Evolutionary conservation across 2,329 filamentous ascomycete genomes (phyloP), one percentile per base, ranked within the genome.

Genomic region (Trichoderma brevicompactum): DNA sequence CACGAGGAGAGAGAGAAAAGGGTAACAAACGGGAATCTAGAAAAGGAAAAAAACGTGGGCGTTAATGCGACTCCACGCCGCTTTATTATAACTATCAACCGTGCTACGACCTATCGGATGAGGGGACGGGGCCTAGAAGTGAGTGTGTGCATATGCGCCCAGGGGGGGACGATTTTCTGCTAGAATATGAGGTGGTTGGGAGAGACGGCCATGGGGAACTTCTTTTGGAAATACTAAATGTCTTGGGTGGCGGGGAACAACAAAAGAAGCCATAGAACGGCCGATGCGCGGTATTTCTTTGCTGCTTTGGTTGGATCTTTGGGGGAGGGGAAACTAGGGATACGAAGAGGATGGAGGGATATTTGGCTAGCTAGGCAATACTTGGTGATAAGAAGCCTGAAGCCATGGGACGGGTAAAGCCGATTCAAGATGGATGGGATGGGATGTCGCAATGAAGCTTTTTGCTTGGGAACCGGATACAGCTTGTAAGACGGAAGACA

Each of bases 121-220:
- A 17, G 17, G 52, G 5, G 19, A 32, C 12, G 52, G 36, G 32
- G 10, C 52, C 52, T 41, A 54, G 52, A 40, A 28, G 23, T 28
- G 23, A 28, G 23, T 58, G 41, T 17, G 54, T 46, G 43, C 40
- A n/a, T 36, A 36, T 36, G 54, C n/a, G 32, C n/a, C 9, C 40
- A 56, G 54, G 54, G 40, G 12, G 19, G 17, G 38, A 28, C 23
- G 23, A 48, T n/a, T 48, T 41, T 41, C 38, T 41, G 36, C 23
- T 55, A n/a, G 53, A 59, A 50, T 65, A 58, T 59, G 63, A 59
- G 63, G 63, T 65, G 63, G 63, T 65, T 65, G 63, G 62, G 56
- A 38, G n/a, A 52, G 28, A 38, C 7, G 15, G 32, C 32, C 32
- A 36, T 44, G 13, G 41, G 12, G 49, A 2, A 53, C n/a, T 43